These are phyloP conservation scores for Lyophyllum shimeji DNA, from an alignment of 768 basidiomycete genomes.

Conservation along the genomic window DNA sequence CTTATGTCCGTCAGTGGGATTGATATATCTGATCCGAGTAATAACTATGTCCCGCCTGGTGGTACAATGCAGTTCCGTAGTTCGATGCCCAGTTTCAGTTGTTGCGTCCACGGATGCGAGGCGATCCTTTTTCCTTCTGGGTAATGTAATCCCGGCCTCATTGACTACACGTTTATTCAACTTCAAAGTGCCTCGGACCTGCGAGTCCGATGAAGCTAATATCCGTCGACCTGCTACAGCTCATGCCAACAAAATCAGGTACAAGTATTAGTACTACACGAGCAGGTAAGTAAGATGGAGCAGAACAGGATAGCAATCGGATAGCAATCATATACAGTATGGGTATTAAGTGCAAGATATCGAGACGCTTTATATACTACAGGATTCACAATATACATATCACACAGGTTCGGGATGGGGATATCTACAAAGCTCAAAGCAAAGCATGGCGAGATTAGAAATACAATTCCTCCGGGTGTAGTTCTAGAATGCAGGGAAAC, in stretches of 20 bases:
- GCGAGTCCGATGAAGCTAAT: background rate
- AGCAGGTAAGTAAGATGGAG: background rate
- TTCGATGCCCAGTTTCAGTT: background rate
- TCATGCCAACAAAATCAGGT: background rate
- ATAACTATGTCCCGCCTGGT: background rate
- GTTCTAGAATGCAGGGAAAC: constrained; percentile 9
- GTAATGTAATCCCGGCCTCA: background rate
- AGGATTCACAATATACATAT: constrained; percentile 18
- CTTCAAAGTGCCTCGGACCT: background rate
- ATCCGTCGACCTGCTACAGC: background rate
- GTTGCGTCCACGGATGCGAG: background rate
- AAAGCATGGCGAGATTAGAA: constrained; percentile 19
- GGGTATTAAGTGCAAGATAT: constrained; percentile 19
- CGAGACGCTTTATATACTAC: constrained; percentile 19
- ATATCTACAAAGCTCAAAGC: constrained; percentile 14
- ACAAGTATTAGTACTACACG: constrained; percentile 9
- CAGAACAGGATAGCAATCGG: constrained; percentile 5
- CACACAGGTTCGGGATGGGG: constrained; percentile 17
- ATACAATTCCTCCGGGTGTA: constrained; percentile 23
- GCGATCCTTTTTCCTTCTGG: background rate
- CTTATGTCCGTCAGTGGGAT: constrained; percentile 18
- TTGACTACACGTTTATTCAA: background rate
- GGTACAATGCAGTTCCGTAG: background rate
- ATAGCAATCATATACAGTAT: constrained; percentile 18
- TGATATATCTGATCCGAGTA: constrained; percentile 6